Evolutionary conservation across 23 red algal genomes (phyloP).

Genomic region (Gracilariopsis chorda): DNA sequence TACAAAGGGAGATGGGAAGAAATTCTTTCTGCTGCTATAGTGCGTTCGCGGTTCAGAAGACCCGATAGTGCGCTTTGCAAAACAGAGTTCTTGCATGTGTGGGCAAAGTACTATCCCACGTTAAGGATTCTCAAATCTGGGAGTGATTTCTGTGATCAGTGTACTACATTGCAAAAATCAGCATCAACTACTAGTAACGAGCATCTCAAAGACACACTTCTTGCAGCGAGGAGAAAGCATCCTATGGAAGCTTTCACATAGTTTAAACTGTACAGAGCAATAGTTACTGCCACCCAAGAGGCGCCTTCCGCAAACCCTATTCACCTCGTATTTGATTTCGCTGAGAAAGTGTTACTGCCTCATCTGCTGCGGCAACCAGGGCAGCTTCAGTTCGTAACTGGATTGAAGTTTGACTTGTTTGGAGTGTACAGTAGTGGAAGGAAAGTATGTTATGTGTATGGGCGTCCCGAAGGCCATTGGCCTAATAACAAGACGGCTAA

Average conservation of each 20-base stretch:
- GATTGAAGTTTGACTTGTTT: conserved; percentile 23
- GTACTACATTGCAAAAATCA: background rate
- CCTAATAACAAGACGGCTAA: conserved; percentile 12
- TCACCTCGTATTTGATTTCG: conserved; percentile 34
- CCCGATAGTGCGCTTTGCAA: background rate
- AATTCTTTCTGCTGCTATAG: background rate
- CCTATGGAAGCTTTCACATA: background rate
- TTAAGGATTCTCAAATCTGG: background rate
- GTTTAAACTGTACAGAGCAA: background rate
- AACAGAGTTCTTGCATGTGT: background rate
- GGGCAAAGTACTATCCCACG: background rate
- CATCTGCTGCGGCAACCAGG: conserved; percentile 22
- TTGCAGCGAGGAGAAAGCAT: background rate
- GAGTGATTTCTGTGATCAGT: background rate
- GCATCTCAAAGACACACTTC: background rate
- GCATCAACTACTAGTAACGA: background rate
- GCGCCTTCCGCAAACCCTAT: background rate
- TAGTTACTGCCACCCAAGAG: background rate
- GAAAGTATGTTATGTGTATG: background rate
- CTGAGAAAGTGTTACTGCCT: conserved; percentile 31
- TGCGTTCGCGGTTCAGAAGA: background rate
- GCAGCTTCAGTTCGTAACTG: conserved; percentile 2
- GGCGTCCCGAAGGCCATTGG: conserved; percentile 19
- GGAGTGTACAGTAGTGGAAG: background rate
- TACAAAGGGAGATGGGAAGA: conserved; percentile 9